These are phyloP conservation scores for Pleurotus citrinopileatus DNA, from an alignment of 768 basidiomycete genomes.

Conservation along the genomic window DNA sequence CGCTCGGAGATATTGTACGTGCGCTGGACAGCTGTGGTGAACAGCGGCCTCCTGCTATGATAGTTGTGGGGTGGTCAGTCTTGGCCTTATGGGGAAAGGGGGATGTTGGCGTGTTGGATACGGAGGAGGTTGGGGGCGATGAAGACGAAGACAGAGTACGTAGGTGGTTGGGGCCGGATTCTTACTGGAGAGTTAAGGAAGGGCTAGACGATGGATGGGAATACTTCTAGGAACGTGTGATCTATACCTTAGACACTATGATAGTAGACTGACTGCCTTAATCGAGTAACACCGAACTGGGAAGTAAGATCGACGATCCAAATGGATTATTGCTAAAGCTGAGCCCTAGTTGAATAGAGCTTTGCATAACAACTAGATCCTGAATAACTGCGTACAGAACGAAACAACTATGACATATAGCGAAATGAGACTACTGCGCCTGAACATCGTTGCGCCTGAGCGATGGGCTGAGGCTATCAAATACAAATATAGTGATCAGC, in stretches of 20 bases:
- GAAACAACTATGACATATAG: no score
- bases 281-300: no score
- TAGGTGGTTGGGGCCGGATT: conserved; percentile 58
- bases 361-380: not conserved
- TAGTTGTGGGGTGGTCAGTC: conserved; percentile 91
- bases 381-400: no score
- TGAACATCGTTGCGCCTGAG: not conserved
- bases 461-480: not conserved
- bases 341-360: not conserved
- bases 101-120: conserved; percentile 67
- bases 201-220: not conserved
- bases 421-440: no score
- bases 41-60: conserved; percentile 95
- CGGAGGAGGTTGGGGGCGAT: conserved; percentile 35
- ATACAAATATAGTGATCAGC: no score
- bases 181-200: conserved; percentile 56
- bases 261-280: no score
- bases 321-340: no score
- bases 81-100: conserved; percentile 73
- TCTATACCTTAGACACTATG: no score
- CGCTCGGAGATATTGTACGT: conserved; percentile 63
- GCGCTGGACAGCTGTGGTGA: conserved; percentile 77
- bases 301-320: no score
- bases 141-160: conserved; percentile 46
- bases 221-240: not conserved